Conservation (phyloP, 2,329 filamentous ascomycete species). For the Trichoderma breve region DNA sequence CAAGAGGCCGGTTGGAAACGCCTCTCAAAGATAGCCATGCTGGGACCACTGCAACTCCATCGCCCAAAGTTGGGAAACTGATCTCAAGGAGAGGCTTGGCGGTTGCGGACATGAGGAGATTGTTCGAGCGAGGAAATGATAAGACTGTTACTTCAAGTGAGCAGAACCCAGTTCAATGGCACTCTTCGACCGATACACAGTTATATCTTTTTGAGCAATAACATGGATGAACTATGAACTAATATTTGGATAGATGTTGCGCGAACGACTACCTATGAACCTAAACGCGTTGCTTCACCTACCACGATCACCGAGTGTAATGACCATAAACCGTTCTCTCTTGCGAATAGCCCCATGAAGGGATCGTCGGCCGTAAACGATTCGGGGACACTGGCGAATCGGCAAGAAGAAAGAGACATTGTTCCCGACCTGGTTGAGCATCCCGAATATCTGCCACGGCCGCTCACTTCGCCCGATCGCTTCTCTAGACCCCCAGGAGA, state of each 20-base stretch:
- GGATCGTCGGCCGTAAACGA: not conserved
- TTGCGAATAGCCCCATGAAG: not conserved
- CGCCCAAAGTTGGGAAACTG: not conserved
- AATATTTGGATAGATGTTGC: not conserved
- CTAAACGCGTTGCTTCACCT: not conserved
- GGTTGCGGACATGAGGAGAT: conserved; percentile 27
- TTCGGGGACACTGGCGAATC: not conserved
- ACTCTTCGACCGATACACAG: not conserved
- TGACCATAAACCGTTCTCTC: not conserved
- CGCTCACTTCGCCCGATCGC: conserved; percentile 1
- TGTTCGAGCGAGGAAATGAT: conserved; percentile 25
- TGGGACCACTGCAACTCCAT: not conserved
- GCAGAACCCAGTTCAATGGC: not conserved
- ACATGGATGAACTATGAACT: not conserved
- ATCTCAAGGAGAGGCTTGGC: conserved; percentile 14
- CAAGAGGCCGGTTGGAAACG: not conserved
- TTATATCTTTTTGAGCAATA: too few species aligned
- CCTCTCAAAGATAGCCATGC: not conserved
- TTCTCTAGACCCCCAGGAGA: not conserved
- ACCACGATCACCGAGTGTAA: not conserved
- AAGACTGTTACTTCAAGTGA: not conserved
- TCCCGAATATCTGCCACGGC: conserved; percentile 12
- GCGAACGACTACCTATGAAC: not conserved
- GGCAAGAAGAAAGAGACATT: not conserved
- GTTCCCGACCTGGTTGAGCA: conserved; percentile 1